Evolutionary conservation across 23 red algal species (phyloP).

Genomic region (Gracilaria caudata): DNA sequence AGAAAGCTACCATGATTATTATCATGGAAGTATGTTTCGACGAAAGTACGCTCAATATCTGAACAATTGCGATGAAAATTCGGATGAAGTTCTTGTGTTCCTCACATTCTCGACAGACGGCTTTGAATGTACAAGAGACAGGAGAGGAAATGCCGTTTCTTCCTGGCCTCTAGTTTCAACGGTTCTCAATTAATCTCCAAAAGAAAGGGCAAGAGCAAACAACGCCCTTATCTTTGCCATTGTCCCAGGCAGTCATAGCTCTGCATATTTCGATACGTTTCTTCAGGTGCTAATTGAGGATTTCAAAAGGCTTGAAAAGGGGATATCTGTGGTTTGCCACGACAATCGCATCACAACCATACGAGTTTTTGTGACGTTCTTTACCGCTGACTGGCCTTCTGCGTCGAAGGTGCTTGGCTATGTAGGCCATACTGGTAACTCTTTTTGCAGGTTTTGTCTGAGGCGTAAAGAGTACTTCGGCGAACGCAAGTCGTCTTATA

Average conservation of each 20-base stretch:
- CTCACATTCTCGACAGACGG: conserved; percentile 24
- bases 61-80: background rate
- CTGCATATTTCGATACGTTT: conserved; percentile 30
- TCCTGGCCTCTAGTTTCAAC: conserved; percentile 6
- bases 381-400: background rate
- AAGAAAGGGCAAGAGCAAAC: background rate
- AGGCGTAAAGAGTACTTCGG: background rate
- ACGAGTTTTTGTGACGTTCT: too few relatives aligned
- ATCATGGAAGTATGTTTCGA: conserved; percentile 11
- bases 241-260: background rate
- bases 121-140: conserved; percentile 5
- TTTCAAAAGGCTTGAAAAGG: conserved; percentile 8
- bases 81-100: background rate
- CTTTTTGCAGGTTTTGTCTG: background rate
- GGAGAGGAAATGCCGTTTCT: background rate
- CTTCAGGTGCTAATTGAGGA: background rate
- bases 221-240: background rate
- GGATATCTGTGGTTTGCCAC: background rate
- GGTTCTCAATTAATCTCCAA: background rate
- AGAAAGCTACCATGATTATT: background rate
- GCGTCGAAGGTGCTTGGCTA: background rate
- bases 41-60: background rate
- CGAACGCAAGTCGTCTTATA: background rate
- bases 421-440: background rate
- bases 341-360: too few relatives aligned